Conservation (phyloP, 2,329 filamentous ascomycete species). For the Fusarium newnesense region DNA sequence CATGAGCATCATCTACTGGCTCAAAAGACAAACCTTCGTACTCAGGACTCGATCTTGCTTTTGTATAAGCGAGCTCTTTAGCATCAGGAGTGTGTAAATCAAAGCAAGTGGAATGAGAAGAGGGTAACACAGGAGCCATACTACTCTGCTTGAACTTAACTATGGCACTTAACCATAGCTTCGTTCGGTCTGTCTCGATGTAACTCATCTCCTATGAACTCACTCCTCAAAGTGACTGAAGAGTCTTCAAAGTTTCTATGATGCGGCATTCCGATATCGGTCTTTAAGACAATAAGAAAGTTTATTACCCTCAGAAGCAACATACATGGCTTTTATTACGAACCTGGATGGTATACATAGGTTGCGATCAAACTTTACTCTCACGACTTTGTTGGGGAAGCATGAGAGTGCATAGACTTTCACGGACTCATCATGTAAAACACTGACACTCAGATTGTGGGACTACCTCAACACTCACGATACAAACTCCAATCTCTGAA, state of each 20-base stretch:
- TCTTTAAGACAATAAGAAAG: neutral
- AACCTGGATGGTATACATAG: neutral
- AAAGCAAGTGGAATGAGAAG: neutral
- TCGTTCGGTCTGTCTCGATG: neutral
- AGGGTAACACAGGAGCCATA: neutral
- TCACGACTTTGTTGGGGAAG: neutral
- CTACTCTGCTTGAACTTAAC: neutral
- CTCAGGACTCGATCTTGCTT: neutral
- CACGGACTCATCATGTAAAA: neutral
- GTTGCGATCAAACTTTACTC: neutral
- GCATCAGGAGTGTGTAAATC: neutral
- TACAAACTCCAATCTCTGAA: neutral
- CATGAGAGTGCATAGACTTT: neutral
- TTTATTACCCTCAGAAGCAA: neutral
- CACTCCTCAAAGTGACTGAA: neutral
- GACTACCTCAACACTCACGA: neutral
- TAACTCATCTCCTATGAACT: too few relatives aligned
- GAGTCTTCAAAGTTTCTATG: neutral
- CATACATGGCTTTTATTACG: neutral
- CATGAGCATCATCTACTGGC: neutral
- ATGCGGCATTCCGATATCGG: neutral
- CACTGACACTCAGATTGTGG: neutral
- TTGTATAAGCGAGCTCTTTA: neutral
- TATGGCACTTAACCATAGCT: neutral
- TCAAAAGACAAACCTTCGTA: neutral